phyloP scores from a whole-genome alignment of 2,329 filamentous ascomycete species.

The Cordyceps pruinosa region DNA sequence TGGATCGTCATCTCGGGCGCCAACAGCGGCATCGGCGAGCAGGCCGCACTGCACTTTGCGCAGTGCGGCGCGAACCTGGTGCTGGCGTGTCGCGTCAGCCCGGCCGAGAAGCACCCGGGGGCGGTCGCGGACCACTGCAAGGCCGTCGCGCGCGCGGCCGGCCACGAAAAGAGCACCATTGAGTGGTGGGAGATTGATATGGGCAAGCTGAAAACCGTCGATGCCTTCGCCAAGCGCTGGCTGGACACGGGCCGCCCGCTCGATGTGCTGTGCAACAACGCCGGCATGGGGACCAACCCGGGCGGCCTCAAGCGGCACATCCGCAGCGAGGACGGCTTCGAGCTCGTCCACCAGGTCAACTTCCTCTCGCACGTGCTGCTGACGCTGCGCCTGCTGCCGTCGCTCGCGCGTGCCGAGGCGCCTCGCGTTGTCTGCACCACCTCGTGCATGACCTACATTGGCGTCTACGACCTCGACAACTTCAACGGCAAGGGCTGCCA shows the following conservation, averaged over 20 bases:
- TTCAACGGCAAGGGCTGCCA: constrained; percentile 18
- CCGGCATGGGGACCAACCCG: constrained; percentile 19
- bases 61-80: constrained; percentile 22
- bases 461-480: constrained; percentile 20
- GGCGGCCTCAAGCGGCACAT: constrained; percentile 9
- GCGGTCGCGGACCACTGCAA: constrained; percentile 19
- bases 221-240: constrained; percentile 22
- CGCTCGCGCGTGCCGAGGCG: constrained; percentile 17
- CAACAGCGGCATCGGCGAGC: constrained; percentile 22
- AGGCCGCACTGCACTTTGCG: constrained; percentile 21
- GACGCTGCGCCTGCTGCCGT: constrained; percentile 22
- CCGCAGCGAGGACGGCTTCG: constrained; percentile 24
- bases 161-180: constrained; percentile 14
- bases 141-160: constrained; percentile 8
- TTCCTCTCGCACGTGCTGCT: constrained; percentile 25
- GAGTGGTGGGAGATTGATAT: constrained; percentile 25
- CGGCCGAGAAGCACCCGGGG: constrained; percentile 19
- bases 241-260: constrained; percentile 18
- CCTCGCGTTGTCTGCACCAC: constrained; percentile 26
- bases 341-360: constrained; percentile 27
- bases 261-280: constrained; percentile 26
- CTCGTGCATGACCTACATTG: constrained; percentile 23
- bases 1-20: constrained; percentile 15
- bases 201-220: constrained; percentile 19
- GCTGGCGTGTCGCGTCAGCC: constrained; percentile 21